These are phyloP conservation scores for Pseudogymnoascus sp. DNA, from an alignment of 2,329 filamentous ascomycete genomes.

Conservation along the genomic window DNA sequence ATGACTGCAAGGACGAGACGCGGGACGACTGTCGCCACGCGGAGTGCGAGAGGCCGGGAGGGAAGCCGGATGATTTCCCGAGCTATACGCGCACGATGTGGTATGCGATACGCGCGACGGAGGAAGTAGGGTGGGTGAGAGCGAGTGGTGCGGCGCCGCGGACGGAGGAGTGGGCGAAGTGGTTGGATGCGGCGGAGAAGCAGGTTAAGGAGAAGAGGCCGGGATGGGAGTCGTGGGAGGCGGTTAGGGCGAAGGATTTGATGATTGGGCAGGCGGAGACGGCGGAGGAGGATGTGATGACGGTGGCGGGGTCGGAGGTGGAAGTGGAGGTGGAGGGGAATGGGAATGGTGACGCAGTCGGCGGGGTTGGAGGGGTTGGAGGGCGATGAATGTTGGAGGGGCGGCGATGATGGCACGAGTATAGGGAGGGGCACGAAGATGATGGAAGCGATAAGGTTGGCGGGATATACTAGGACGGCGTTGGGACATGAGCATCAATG, in stretches of 20 bases:
- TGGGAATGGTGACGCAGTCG: not conserved
- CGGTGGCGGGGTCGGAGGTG: not conserved
- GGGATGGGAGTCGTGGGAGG: constrained; percentile 33
- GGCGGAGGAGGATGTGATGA: not conserved
- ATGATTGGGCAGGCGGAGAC: constrained; percentile 32
- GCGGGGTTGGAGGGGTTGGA: not conserved
- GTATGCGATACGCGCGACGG: constrained; percentile 50
- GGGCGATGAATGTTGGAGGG: not conserved
- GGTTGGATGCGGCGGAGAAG: constrained; percentile 34
- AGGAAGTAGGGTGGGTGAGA: constrained; percentile 45
- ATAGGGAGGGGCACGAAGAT: not conserved
- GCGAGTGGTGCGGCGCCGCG: constrained; percentile 44
- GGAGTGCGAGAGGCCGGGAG: not conserved
- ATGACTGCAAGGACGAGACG: constrained; percentile 37
- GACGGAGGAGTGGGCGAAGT: constrained; percentile 45
- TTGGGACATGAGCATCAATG: not conserved
- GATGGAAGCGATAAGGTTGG: not conserved
- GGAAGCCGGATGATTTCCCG: not conserved
- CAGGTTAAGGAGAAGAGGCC: not conserved
- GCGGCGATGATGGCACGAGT: not conserved
- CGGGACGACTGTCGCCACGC: constrained; percentile 26
- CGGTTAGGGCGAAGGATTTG: constrained; percentile 42
- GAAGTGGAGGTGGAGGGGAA: not conserved
- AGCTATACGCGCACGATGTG: constrained; percentile 51
- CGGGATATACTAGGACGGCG: not conserved